Conservation (phyloP, 148 eudicot species). For the Nyssa sinensis region DNA sequence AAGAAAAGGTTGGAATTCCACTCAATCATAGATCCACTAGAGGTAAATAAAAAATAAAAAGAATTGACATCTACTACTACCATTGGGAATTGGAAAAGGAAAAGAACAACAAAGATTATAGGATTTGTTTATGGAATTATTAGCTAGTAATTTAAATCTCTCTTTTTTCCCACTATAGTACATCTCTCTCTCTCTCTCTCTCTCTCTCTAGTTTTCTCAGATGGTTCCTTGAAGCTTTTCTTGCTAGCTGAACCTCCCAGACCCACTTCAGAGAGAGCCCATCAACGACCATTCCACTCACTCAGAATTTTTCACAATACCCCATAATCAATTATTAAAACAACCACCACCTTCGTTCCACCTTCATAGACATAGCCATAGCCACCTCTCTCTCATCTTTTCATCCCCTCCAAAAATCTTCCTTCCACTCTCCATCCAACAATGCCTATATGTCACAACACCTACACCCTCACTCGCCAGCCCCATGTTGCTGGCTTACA, state of each 20-base stretch:
- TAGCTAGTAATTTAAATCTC: too few species aligned
- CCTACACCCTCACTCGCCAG: conserved; percentile 42
- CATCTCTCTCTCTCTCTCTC: too few species aligned
- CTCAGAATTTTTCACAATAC: neutral
- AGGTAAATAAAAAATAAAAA: neutral
- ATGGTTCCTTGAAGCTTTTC: neutral
- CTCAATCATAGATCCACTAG: neutral
- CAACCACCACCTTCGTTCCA: neutral
- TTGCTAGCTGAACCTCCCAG: neutral
- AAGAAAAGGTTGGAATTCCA: neutral
- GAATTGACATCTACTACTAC: too few species aligned
- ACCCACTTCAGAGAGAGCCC: neutral
- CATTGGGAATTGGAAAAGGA: too few species aligned
- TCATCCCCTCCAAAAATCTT: conserved; percentile 27
- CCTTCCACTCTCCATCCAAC: conserved; percentile 33
- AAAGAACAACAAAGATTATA: too few species aligned
- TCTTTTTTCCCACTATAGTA: too few species aligned
- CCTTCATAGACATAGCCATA: conserved; percentile 19
- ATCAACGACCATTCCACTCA: neutral
- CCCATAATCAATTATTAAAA: conserved; percentile 10
- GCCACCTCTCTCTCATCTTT: conserved; percentile 22
- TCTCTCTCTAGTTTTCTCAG: neutral
- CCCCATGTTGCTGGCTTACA: conserved; percentile 54
- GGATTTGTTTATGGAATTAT: neutral
- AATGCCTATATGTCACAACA: conserved; percentile 42